Evolutionary conservation across 148 eudicot species (phyloP).

Genomic region (Camellia japonica): DNA sequence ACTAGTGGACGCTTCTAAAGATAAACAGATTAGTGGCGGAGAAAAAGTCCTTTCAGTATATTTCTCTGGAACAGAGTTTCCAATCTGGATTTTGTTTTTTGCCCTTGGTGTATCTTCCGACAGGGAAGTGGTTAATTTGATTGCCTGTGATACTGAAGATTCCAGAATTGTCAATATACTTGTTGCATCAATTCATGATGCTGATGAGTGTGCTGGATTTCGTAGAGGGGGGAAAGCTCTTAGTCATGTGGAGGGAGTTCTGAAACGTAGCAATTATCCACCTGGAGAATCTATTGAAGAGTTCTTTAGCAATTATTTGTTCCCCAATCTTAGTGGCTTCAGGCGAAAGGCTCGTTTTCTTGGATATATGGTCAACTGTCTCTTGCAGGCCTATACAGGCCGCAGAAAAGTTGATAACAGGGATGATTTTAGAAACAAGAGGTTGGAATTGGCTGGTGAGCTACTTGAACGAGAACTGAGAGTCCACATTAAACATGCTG

Average conservation of each 20-base stretch:
- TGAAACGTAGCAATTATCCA: constrained; percentile 59
- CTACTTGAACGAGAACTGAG: constrained; percentile 77
- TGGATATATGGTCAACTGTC: constrained; percentile 85
- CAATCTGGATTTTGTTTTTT: constrained; percentile 84
- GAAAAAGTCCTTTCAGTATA: constrained; percentile 59
- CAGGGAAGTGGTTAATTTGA: constrained; percentile 66
- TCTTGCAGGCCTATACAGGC: constrained; percentile 65
- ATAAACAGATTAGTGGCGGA: constrained; percentile 55
- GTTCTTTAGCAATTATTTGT: constrained; percentile 44
- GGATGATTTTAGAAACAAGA: constrained; percentile 91
- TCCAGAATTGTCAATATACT: constrained; percentile 60
- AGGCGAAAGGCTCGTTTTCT: constrained; percentile 80
- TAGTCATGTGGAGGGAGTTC: constrained; percentile 33
- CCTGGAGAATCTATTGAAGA: constrained; percentile 62
- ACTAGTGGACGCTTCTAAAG: constrained; percentile 53
- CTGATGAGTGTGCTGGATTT: constrained; percentile 69
- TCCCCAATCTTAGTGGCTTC: constrained; percentile 53
- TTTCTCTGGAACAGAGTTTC: constrained; percentile 59
- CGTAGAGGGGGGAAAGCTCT: constrained; percentile 48
- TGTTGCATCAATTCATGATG: constrained; percentile 78
- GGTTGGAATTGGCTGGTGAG: constrained; percentile 81
- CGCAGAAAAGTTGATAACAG: constrained; percentile 75
- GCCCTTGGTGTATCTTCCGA: constrained; percentile 81
- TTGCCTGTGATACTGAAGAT: constrained; percentile 58
- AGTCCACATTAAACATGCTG: constrained; percentile 83